Percentiles rank a stretch among this genome's conserved stretches.
These are phyloP conservation scores for Hyaloscypha hepaticicola DNA, from an alignment of 495 filamentous ascomycete species.

Conservation along the genomic window DNA sequence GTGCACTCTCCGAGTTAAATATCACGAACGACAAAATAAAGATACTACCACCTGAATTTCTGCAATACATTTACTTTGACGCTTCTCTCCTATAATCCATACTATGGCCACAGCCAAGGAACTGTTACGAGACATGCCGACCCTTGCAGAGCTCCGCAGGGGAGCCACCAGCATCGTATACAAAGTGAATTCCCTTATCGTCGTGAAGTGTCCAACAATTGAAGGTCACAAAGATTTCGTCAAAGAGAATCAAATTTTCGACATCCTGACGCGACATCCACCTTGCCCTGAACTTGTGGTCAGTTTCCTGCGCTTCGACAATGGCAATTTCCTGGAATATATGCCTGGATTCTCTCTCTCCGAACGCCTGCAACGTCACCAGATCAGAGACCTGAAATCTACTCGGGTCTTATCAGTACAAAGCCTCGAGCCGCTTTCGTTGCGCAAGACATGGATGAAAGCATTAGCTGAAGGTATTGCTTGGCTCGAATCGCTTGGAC, in stretches of 20 bases:
- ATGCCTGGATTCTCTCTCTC: conserved; percentile 36
- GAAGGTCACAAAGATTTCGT: conserved; percentile 40
- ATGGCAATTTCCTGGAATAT: conserved; percentile 43
- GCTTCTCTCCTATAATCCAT: conserved; percentile 11
- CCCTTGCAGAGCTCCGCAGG: conserved; percentile 36
- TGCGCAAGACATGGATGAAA: conserved; percentile 43
- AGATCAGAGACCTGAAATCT: conserved; percentile 31
- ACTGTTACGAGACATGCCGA: conserved; percentile 31
- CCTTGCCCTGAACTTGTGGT: conserved; percentile 38
- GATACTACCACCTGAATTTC: background rate
- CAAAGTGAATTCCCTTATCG: conserved; percentile 41
- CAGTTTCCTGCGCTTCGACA: conserved; percentile 35
- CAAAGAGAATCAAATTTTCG: conserved; percentile 38
- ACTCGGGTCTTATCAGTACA: conserved; percentile 35
- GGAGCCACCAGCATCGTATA: conserved; percentile 42
- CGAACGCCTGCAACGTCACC: conserved; percentile 33
- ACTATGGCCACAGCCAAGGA: conserved; percentile 24
- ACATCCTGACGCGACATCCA: conserved; percentile 34
- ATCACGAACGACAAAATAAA: background rate
- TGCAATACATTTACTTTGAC: background rate
- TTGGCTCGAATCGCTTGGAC: conserved; percentile 41
- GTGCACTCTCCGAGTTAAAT: background rate
- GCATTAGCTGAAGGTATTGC: conserved; percentile 41
- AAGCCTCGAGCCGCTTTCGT: conserved; percentile 35
- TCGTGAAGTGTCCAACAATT: conserved; percentile 40